Percentiles rank a stretch among this genome's conserved stretches.
These are phyloP conservation scores for Pisolithus thermaeus DNA, from an alignment of 1,284 basidiomycete genomes.

Conservation along the genomic window DNA sequence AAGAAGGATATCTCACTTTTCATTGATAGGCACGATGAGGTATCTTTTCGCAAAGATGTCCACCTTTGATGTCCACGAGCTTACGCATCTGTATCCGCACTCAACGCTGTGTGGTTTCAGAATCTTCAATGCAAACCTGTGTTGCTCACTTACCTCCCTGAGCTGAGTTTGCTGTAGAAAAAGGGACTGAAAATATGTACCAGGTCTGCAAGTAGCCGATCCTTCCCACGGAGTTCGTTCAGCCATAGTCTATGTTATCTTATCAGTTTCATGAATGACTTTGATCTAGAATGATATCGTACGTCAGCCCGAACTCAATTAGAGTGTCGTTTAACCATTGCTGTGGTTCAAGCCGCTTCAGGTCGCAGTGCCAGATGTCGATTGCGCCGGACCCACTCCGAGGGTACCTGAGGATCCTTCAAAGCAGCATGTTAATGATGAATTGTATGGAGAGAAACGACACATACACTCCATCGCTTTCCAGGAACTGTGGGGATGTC, in stretches of 20 bases:
- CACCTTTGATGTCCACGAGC: conserved; percentile 89
- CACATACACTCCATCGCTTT: no score
- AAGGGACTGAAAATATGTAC: conserved; percentile 95
- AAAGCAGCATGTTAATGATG: no score
- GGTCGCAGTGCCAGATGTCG: conserved; percentile 74
- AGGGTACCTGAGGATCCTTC: conserved; percentile 74
- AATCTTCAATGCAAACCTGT: not conserved
- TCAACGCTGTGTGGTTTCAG: conserved; percentile 36
- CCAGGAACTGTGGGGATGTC: no score
- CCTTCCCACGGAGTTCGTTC: conserved; percentile 43
- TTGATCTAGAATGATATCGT: conserved; percentile 19
- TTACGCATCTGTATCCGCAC: conserved; percentile 78
- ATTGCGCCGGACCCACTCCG: conserved; percentile 64
- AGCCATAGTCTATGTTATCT: conserved; percentile 58
- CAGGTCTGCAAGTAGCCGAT: conserved; percentile 63
- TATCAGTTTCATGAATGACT: not conserved
- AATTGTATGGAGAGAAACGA: no score
- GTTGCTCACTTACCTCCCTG: conserved; percentile 49
- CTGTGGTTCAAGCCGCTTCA: conserved; percentile 63
- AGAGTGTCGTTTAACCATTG: conserved; percentile 95
- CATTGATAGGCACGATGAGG: conserved; percentile 94
- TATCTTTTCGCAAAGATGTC: conserved; percentile 90
- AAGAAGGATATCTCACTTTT: conserved; percentile 55
- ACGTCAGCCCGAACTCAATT: conserved; percentile 94
- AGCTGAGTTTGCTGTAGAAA: conserved; percentile 92